These are phyloP conservation scores for Volvox carteri DNA, from an alignment of 163 green algal genomes.

Conservation along the genomic window DNA sequence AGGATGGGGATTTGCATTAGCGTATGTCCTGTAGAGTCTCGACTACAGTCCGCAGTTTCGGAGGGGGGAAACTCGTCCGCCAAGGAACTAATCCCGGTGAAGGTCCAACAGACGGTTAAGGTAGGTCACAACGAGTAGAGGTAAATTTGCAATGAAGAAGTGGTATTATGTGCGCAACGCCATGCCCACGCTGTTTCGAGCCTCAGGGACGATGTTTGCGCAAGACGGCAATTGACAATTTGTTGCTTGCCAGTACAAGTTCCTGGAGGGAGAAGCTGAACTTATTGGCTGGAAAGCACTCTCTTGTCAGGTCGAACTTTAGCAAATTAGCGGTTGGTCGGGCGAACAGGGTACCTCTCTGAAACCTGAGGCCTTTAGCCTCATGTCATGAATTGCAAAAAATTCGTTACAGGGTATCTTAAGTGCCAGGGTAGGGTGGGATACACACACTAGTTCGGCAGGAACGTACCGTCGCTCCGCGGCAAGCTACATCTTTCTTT, in stretches of 20 bases:
- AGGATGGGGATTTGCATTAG: neutral
- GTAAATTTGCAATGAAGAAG: too few relatives aligned
- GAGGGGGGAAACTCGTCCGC: neutral
- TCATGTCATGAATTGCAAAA: too few relatives aligned
- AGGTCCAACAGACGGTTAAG: neutral
- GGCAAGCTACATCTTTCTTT: too few relatives aligned
- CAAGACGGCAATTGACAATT: neutral
- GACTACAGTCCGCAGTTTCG: neutral
- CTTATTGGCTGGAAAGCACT: neutral
- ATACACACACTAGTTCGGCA: too few relatives aligned
- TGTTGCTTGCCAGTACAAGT: neutral
- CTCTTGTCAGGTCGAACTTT: neutral
- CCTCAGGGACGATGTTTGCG: neutral
- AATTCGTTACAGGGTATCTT: too few relatives aligned
- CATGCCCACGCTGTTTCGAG: too few relatives aligned
- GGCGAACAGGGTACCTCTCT: neutral
- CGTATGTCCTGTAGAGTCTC: neutral
- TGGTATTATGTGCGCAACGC: too few relatives aligned
- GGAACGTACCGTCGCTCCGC: too few relatives aligned
- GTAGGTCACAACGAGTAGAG: neutral
- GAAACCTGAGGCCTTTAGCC: neutral
- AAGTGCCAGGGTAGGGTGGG: too few relatives aligned
- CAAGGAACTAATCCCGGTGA: neutral
- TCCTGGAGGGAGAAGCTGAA: constrained; percentile 14
- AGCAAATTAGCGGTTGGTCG: neutral